A percentile compares a stretch with the other conserved stretches of the same genome.
These are phyloP conservation scores for Saccharomyces paradoxus DNA, from an alignment of 805 yeast genomes.

Conservation along the genomic window DNA sequence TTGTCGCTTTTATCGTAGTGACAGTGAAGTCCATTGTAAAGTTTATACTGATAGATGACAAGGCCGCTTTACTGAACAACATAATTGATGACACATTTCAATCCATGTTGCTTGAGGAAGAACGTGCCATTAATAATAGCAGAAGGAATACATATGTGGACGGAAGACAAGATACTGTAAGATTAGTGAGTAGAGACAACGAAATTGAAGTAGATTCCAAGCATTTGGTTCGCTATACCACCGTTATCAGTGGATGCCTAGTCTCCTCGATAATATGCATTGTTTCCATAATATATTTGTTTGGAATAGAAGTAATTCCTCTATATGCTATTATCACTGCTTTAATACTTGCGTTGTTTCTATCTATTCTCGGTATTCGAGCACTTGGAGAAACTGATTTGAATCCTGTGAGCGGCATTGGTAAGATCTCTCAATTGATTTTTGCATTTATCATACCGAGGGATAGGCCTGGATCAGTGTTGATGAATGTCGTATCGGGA, in stretches of 20 bases:
- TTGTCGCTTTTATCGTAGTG: constrained; percentile 67
- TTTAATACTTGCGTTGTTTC: constrained; percentile 61
- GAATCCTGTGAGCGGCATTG: constrained; percentile 94
- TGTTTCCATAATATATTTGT: constrained; percentile 53
- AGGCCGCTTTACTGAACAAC: constrained; percentile 15
- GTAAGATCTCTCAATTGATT: constrained; percentile 82
- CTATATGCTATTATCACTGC: constrained; percentile 61
- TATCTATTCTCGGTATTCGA: constrained; percentile 81
- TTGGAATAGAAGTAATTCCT: constrained; percentile 60
- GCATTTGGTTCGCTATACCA: constrained; percentile 42
- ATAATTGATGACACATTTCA: constrained; percentile 26
- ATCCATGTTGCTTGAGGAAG: constrained; percentile 29
- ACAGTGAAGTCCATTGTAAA: constrained; percentile 37
- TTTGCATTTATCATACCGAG: constrained; percentile 77
- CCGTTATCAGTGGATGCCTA: constrained; percentile 53
- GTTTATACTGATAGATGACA: constrained; percentile 21
- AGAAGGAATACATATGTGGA: constrained; percentile 7
- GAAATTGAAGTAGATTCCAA: constrained; percentile 35
- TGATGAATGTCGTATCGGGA: constrained; percentile 86
- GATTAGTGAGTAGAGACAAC: constrained; percentile 23
- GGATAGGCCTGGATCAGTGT: constrained; percentile 68
- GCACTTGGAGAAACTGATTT: constrained; percentile 95
- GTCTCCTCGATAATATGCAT: constrained; percentile 63
- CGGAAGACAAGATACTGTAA: constrained; percentile 20
- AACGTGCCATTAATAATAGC: constrained; percentile 20